Percentiles rank a stretch among this genome's conserved stretches.
These are phyloP conservation scores for Lepidium campestre DNA, from an alignment of 441 rosid genomes.

Conservation along the genomic window DNA sequence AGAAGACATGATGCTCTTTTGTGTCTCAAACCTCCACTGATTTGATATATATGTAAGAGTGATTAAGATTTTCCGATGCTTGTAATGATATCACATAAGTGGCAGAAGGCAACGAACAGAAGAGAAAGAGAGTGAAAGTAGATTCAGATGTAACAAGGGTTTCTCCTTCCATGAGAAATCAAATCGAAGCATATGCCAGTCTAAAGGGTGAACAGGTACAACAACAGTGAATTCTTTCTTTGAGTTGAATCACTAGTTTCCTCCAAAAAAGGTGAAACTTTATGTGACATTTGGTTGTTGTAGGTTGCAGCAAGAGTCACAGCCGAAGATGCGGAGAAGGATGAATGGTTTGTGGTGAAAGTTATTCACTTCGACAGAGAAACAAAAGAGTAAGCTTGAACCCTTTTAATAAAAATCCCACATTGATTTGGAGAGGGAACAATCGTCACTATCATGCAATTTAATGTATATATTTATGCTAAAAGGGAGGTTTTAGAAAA, in stretches of 20 bases:
- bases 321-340: constrained; percentile 72
- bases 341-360: constrained; percentile 93
- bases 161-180: constrained; percentile 61
- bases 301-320: constrained; percentile 97
- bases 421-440: not conserved
- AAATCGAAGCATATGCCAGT: constrained; percentile 62
- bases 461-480: not conserved
- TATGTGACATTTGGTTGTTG: not conserved
- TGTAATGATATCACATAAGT: constrained; percentile 34
- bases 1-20: not conserved
- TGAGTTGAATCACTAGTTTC: not conserved
- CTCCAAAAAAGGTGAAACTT: not conserved
- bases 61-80: constrained; percentile 25
- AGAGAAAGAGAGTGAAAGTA: constrained; percentile 72
- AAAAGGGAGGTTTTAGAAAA: not conserved
- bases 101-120: constrained; percentile 82
- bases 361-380: constrained; percentile 87
- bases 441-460: not conserved
- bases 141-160: constrained; percentile 70
- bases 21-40: not conserved
- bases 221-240: not conserved
- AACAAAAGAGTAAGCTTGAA: constrained; percentile 76
- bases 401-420: not conserved
- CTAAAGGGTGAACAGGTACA: constrained; percentile 89
- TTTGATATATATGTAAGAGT: constrained; percentile 1